phyloP scores from a whole-genome alignment of 2,329 filamentous ascomycete species.

The Corinectria fuckeliana region DNA sequence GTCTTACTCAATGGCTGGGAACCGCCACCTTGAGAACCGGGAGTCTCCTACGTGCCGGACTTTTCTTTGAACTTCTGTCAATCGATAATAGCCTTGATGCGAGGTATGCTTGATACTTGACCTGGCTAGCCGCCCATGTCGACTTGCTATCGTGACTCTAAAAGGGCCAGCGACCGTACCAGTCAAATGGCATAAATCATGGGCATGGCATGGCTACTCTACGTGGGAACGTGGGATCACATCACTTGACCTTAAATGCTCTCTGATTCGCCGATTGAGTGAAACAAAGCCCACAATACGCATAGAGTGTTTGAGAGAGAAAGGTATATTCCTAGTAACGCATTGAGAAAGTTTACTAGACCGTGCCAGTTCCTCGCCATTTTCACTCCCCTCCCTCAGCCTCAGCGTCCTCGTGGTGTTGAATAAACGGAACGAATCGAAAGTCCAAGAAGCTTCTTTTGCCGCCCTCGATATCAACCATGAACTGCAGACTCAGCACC shows the following conservation, averaged over 20 bases:
- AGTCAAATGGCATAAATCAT: background rate
- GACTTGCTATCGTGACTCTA: background rate
- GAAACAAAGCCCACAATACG: background rate
- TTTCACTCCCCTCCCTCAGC: conserved; percentile 24
- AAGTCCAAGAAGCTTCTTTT: conserved; percentile 81
- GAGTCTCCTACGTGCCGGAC: background rate
- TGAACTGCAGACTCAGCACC: conserved; percentile 92
- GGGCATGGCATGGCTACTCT: no score
- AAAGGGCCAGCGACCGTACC: background rate
- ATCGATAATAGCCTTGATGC: background rate
- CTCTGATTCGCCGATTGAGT: background rate
- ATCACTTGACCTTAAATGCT: background rate
- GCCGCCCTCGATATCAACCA: conserved; percentile 83
- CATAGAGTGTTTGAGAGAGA: background rate
- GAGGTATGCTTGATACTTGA: background rate
- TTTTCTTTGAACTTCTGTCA: background rate
- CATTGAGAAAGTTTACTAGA: background rate
- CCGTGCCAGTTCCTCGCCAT: background rate
- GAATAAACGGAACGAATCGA: conserved; percentile 75
- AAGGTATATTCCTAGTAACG: background rate
- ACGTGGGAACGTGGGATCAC: no score
- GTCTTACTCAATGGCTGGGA: background rate
- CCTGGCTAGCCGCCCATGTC: background rate
- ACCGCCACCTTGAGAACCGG: background rate
- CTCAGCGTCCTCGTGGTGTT: conserved; percentile 58